Evolutionary conservation across 352 stramenopile species (phyloP), one percentile per base, ranked within the genome.

Genomic region (Pythium catenulatum): DNA sequence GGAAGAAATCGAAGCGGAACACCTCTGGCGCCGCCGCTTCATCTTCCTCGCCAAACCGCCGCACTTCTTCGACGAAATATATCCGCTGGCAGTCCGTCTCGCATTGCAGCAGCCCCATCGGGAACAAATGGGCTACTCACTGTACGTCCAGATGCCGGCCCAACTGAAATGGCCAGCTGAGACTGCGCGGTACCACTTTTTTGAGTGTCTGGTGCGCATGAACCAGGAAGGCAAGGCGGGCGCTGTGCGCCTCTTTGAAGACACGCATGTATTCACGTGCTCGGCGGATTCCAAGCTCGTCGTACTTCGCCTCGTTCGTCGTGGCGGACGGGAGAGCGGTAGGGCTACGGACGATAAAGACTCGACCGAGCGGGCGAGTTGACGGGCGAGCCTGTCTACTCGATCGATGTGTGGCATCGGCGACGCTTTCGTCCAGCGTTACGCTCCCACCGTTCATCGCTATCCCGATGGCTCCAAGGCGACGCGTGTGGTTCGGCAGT

Each of bases 161-260:
- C 11, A 72, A 30, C 41, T 85, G 11, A 73, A 74, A 21, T 76
- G 58, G 63, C 52, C 65, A 3, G 78, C 65, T 1, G n/a, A 45
- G 5, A 72, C 65, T 3, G 65, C 78, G 9, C 69, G 72, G 27
- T 85, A 72, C 37, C 63, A 85, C 36, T 85, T 85, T 50, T 78
- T 30, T 36, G 46, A 56, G 9, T 50, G 43, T 7, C 27, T 78
- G 6, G n/a, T 85, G 8, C 36, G 52, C 23, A 14, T 43, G 8
- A 79, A 79, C 45, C n/a, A 79, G 39, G 8, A 25, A 5, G 32
- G 9, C 21, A 56, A 48, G 39, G 63, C 19, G 32, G 4, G 39
- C 9, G 63, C 41, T 13, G 21, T 73, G 3, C 39, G 72, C 1
- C 34, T 85, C 2, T 45, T 78, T 17, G 15, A 43, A 5, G 52